Base-by-base conservation (phyloP, 495 filamentous ascomycete species). In the Letharia lupina region DNA sequence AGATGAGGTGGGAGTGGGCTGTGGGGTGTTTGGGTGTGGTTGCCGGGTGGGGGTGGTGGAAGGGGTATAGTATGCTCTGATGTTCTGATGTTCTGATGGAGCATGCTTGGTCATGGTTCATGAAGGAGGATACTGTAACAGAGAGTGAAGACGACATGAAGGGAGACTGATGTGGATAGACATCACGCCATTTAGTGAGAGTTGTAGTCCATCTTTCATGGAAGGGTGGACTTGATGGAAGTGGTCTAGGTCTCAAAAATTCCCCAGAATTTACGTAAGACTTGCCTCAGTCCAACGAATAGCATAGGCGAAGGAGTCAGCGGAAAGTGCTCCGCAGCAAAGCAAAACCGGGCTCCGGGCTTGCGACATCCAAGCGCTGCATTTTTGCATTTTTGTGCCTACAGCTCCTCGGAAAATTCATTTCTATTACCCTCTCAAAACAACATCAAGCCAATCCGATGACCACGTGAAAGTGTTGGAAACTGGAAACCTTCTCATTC, bases 1-100 rank as follows among this genome's bases (percentile, higher is more conserved):
- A 98, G 76, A 83, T 97, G 77, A 77, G 88, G n/a, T 78, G 95
- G 63, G 74, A 81, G 4, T 86, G 81, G 61, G 89, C 90, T 2
- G 72, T 86, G 11, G 73, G 81, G 41, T 90, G 86, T 70, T 73
- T 89, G 54, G 75, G 82, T 12, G 76, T 80, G 13, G 78, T 91
- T 50, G 83, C 79, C 4, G 76, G 74, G 2, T 98, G 87, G 79
- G 80, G 89, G 6, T 89, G 85, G 82, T 86, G 80, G 75, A 84
- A 83, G 67, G 90, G 88, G 3, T 96, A 93, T 78, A 50, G 59
- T 5, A 64, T 72, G 39, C 65, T 50, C 40, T 71, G 62, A 28
- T 28, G 23, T 28, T 28, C 1, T 28, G 23, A 28, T 28, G 23
- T 28, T 28, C 23, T 28, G 20, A 23, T 28, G 47, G 28, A 23